Evolutionary conservation across 2,329 filamentous ascomycete genomes (phyloP).

Genomic region (Ophiocordyceps sinensis): DNA sequence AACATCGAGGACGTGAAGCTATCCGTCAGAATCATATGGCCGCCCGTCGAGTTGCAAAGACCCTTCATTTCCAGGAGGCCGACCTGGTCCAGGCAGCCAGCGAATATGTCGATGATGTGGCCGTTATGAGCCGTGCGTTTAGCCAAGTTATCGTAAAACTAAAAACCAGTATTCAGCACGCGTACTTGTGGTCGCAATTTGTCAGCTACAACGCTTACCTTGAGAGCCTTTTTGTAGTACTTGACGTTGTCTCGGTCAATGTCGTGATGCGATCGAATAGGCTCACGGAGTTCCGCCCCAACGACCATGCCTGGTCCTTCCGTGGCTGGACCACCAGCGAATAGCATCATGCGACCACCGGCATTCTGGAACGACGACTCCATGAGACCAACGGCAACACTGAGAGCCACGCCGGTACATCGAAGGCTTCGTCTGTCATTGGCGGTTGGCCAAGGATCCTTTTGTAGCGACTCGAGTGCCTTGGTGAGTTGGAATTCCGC

Average conservation of each 20-base stretch:
- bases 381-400: slow-evolving; percentile 81
- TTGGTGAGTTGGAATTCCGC: slow-evolving; percentile 97
- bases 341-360: slow-evolving; percentile 92
- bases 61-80: slow-evolving; percentile 97
- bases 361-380: slow-evolving; percentile 94
- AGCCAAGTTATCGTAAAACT: slow-evolving; percentile 90
- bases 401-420: slow-evolving; percentile 92
- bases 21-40: slow-evolving; percentile 96
- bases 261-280: slow-evolving; percentile 95
- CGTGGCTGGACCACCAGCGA: slow-evolving; percentile 85
- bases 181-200: no score
- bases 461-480: slow-evolving; percentile 85
- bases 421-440: slow-evolving; percentile 82
- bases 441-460: slow-evolving; percentile 93
- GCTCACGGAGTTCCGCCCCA: slow-evolving; percentile 85
- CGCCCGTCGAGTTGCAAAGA: slow-evolving; percentile 86
- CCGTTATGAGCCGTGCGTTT: slow-evolving; percentile 94
- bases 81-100: slow-evolving; percentile 92
- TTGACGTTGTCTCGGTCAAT: slow-evolving; percentile 99
- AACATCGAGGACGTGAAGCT: slow-evolving; percentile 99
- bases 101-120: slow-evolving; percentile 95
- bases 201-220: slow-evolving; percentile 37
- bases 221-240: slow-evolving; percentile 97
- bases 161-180: slow-evolving; percentile 3
- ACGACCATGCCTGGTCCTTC: slow-evolving; percentile 97